Evolutionary conservation across 1,139 yeast genomes (phyloP), one percentile per base, ranked within the genome.

Genomic region (Yamadazyma jaroonii): DNA sequence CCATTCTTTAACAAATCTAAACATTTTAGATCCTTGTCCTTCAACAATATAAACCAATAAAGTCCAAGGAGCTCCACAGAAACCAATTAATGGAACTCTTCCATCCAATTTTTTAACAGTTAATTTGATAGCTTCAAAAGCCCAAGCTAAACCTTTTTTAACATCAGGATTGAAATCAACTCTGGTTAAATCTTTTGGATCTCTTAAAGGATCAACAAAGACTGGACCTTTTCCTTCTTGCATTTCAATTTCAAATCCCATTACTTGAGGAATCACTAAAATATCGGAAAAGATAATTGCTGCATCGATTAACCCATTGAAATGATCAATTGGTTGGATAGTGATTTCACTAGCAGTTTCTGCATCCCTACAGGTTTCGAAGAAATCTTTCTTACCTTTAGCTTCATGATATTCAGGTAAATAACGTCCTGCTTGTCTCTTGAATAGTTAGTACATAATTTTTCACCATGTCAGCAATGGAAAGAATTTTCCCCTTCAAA

Each of bases 21-120:
- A 92, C 73, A 90, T 74, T 59, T 87, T 85, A 9, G 96, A 83
- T 11, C 97, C 96, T 51, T 96, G 97, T 35, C 98, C 98, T 64
- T 92, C 98, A 43, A 92, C 82, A 96, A 92, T 94, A 63, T 94
- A 92, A 29, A 90, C 96, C 66, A 92, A 73, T 46, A 92, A 67
- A 9, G 98, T 92, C 97, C 97, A 92, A 41, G 98, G 98, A 10
- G 96, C 97, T 40, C 98, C 98, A 50, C 92, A 87, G 63, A 92
- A 92, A 3, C 98, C 98, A 38, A 92, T 72, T 48, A 92, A 72
- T 17, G 98, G 98, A 12, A 90, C 97, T 53, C 95, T 77, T 34
- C 98, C 98, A 35, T 81, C 65, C 47, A 92, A 74, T 56, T 85
- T 87, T 45, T 71, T 73, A 63, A 98, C 77, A 9, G 98, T 92